A percentile compares a stretch with the other conserved stretches of the same genome.
Evolutionary conservation across 139 green algal species (phyloP).

Genomic region (Micractinium sp.): DNA sequence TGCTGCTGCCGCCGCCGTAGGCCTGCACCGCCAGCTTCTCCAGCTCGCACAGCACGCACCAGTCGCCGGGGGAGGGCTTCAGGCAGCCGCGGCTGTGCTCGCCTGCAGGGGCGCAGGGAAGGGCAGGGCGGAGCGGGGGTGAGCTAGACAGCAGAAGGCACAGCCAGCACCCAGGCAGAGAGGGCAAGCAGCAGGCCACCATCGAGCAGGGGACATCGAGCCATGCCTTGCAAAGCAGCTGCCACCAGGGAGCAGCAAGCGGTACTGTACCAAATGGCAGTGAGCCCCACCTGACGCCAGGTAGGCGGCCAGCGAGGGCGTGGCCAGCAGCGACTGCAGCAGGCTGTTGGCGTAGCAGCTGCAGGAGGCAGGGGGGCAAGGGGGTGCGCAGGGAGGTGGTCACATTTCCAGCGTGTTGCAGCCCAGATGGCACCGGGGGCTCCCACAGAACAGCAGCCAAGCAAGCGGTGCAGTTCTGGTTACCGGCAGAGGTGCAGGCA

Average conservation of each 20-base stretch:
- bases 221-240: background rate
- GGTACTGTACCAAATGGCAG: background rate
- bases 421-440: background rate
- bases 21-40: slow-evolving; percentile 36
- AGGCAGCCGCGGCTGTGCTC: slow-evolving; percentile 43
- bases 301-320: slow-evolving; percentile 50
- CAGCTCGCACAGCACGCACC: slow-evolving; percentile 50
- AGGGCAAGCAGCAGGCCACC: no score
- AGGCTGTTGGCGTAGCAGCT: slow-evolving; percentile 46
- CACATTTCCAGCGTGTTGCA: no score
- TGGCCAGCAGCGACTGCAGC: slow-evolving; percentile 75
- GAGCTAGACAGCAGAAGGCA: background rate
- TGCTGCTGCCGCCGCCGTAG: background rate
- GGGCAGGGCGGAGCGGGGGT: background rate
- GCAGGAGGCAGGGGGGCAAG: background rate
- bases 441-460: background rate
- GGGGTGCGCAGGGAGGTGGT: background rate
- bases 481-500: no score
- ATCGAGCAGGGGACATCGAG: no score
- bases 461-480: background rate
- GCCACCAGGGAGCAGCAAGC: no score
- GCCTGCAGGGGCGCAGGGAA: background rate
- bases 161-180: background rate
- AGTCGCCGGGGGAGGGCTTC: slow-evolving; percentile 22
- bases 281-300: slow-evolving; percentile 7